phyloP scores from a whole-genome alignment of 352 stramenopile genomes.

The Phytophthora kernoviae region DNA sequence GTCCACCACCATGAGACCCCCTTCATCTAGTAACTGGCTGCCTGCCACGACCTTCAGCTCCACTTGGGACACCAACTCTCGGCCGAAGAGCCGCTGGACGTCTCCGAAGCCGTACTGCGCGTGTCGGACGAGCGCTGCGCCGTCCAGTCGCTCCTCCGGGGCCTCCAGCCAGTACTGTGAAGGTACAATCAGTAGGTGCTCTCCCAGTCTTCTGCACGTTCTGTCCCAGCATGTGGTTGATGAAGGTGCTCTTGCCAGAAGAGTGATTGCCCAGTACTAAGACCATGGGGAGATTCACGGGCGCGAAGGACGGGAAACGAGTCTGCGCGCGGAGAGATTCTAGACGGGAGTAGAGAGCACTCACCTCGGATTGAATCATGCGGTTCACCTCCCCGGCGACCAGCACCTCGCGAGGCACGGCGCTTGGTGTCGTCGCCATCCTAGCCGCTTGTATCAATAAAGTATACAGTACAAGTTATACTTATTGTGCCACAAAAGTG shows the following conservation, averaged over 20 bases:
- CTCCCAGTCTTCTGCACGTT: slow-evolving; percentile 85
- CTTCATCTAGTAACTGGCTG: slow-evolving; percentile 73
- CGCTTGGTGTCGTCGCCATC: slow-evolving; percentile 18
- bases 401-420: slow-evolving; percentile 29
- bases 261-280: slow-evolving; percentile 87
- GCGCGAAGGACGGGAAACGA: slow-evolving; percentile 83
- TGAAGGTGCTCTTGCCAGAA: slow-evolving; percentile 87
- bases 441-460: neutral
- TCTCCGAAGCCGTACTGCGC: slow-evolving; percentile 84
- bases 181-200: slow-evolving; percentile 83
- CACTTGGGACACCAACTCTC: slow-evolving; percentile 84
- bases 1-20: slow-evolving; percentile 85
- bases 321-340: slow-evolving; percentile 65
- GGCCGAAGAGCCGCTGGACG: slow-evolving; percentile 78
- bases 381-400: slow-evolving; percentile 80
- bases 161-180: slow-evolving; percentile 80
- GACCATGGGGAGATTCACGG: slow-evolving; percentile 84
- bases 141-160: slow-evolving; percentile 76
- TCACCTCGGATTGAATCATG: slow-evolving; percentile 86
- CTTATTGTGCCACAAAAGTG: neutral
- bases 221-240: slow-evolving; percentile 88
- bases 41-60: slow-evolving; percentile 83
- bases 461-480: neutral
- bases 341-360: slow-evolving; percentile 67
- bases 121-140: slow-evolving; percentile 69